Base-by-base conservation (phyloP, 805 yeast genomes). In the Barnettozyma vustinii region DNA sequence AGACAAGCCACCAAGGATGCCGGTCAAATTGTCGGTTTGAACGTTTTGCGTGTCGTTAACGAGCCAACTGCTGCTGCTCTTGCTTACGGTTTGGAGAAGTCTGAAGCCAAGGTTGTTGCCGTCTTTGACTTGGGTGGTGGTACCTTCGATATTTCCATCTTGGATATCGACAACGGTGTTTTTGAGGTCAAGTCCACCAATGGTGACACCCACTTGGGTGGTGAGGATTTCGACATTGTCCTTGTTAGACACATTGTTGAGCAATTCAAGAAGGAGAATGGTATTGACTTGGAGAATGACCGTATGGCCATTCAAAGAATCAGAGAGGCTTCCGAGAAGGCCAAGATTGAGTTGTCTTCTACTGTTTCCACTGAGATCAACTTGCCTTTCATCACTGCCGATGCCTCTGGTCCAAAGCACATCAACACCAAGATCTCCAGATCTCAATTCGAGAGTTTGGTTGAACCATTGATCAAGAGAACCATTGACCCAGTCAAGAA, bases 91-190 rank as follows among this genome's bases (percentile, higher is more conserved):
- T 79, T 90, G 54, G 92, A 86, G 75, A 75, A 75, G 55, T 79
- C 83, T 68, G 79, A 79, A 69, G 78, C 76, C 76, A 84, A 84
- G 78, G 83, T 86, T 72, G 91, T 89, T 52, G 78, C 89, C 65
- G 89, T 88, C 65, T 88, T 88, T 79, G 96, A 88, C 74, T 78
- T 88, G 66, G 96, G 96, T 81, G 96, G 96, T 74, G 96, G 96
- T 79, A 89, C 96, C 65, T 89, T 89, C 74, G 97, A 89, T 87
- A 96, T 90, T 56, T 89, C 96, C 43, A 76, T 89, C 62, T 79
- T 89, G 63, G 81, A 87, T 68, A 88, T 89, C 70, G 92, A 90
- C 70, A 96, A 92, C 65, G 96, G 96, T 83, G 89, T 89, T 66
- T 89, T 89, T 78, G 90, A 90, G 68, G 96, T 89, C 65, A 89